Percentiles rank a stretch among this genome's conserved stretches.
Conservation (phyloP, 2,329 filamentous ascomycete species). For the Apiospora sp. region DNA sequence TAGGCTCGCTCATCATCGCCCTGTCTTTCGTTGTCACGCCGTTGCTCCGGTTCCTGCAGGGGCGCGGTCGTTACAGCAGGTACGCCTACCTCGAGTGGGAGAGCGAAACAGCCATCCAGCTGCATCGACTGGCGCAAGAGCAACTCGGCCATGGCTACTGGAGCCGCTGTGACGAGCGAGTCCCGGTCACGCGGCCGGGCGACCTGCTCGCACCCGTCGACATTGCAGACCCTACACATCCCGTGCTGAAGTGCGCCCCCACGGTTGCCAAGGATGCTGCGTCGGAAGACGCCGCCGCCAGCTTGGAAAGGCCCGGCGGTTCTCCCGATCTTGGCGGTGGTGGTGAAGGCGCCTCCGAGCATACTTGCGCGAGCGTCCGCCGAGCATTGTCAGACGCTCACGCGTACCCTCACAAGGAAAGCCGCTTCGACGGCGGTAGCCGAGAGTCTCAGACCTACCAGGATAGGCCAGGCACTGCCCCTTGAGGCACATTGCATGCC, state of each 20-base stretch:
- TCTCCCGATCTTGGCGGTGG: too few relatives aligned
- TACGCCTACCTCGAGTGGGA: constrained; percentile 16
- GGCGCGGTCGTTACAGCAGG: not conserved
- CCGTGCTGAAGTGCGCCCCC: not conserved
- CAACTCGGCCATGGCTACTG: constrained; percentile 2
- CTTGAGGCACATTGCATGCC: too few relatives aligned
- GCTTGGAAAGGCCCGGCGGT: too few relatives aligned
- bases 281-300: too few relatives aligned
- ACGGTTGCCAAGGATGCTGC: too few relatives aligned
- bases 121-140: not conserved
- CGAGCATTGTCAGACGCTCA: too few relatives aligned
- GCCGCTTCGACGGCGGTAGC: too few relatives aligned
- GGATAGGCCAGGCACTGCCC: too few relatives aligned
- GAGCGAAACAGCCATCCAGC: constrained; percentile 3
- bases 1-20: not conserved
- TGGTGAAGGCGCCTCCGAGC: too few relatives aligned
- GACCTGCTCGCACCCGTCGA: constrained; percentile 5
- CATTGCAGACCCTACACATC: not conserved
- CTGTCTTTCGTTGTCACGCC: not conserved
- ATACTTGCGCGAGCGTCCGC: too few relatives aligned
- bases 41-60: not conserved
- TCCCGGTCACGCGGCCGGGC: not conserved
- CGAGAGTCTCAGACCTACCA: too few relatives aligned
- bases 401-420: too few relatives aligned
- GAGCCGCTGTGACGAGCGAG: not conserved